phyloP scores from a whole-genome alignment of 306 rosid species.

The Cucumis melo region DNA sequence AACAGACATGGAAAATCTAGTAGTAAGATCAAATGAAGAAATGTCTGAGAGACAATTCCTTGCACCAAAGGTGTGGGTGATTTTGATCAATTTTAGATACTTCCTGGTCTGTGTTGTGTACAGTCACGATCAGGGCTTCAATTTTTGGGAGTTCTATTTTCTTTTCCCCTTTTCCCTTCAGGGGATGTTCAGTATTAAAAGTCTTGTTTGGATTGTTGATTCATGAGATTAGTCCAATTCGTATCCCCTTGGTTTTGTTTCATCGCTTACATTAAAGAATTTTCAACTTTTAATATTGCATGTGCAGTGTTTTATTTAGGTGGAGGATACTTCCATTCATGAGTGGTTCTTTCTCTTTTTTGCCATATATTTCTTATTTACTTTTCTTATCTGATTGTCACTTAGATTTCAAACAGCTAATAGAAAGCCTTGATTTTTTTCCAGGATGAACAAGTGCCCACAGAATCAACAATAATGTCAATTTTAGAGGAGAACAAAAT shows the following conservation, averaged over 20 bases:
- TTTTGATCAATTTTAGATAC: background rate
- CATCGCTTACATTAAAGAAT: background rate
- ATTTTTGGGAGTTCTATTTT: background rate
- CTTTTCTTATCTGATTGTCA: slow-evolving; percentile 4
- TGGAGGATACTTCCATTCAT: background rate
- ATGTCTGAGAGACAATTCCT: slow-evolving; percentile 69
- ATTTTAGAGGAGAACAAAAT: slow-evolving; percentile 50
- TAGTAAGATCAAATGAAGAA: slow-evolving; percentile 83
- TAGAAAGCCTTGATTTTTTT: slow-evolving; percentile 15
- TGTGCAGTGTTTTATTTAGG: background rate
- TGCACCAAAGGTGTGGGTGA: slow-evolving; percentile 42
- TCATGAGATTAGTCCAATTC: background rate
- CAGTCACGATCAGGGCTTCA: background rate
- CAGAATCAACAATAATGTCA: slow-evolving; percentile 48
- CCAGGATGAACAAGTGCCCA: slow-evolving; percentile 62
- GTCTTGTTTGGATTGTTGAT: background rate
- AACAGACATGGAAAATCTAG: slow-evolving; percentile 67
- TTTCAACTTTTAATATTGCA: background rate
- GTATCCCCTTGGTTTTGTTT: background rate
- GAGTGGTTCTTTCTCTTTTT: background rate
- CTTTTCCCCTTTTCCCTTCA: background rate
- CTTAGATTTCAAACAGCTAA: slow-evolving; percentile 14
- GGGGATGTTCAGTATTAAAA: background rate
- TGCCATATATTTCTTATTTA: background rate
- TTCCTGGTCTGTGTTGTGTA: background rate